These are phyloP conservation scores for Colletotrichum theobromicola DNA, from an alignment of 2,329 filamentous ascomycete genomes.

Conservation along the genomic window DNA sequence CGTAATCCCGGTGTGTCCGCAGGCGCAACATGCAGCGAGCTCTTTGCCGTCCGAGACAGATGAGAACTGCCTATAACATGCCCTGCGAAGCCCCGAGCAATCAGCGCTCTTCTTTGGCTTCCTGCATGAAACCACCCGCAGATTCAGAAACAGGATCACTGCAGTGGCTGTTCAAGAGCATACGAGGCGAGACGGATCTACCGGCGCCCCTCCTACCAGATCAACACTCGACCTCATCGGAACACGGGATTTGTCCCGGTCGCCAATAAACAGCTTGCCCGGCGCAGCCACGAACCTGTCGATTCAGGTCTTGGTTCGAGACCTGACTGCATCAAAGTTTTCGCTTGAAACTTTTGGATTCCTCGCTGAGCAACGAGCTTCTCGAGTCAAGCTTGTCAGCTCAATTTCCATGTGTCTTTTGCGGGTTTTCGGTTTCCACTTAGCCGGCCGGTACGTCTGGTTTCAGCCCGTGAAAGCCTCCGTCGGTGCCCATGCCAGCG, in stretches of 20 bases:
- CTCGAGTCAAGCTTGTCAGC: background rate
- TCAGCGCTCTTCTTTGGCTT: conserved; percentile 3
- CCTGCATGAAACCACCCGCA: conserved; percentile 13
- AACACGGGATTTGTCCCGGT: background rate
- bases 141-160: conserved; percentile 17
- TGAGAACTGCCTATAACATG: conserved; percentile 2
- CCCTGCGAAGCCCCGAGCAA: background rate
- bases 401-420: background rate
- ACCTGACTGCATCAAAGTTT: background rate
- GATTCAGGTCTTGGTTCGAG: background rate
- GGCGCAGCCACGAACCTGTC: background rate
- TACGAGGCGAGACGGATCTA: background rate
- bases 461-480: background rate
- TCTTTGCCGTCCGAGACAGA: background rate
- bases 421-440: background rate
- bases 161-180: background rate
- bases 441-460: background rate
- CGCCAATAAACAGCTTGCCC: background rate
- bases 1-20: too few species aligned
- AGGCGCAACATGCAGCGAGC: background rate
- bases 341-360: background rate
- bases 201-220: background rate
- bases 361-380: background rate
- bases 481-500: background rate
- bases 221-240: background rate